Evolutionary conservation across 2,329 filamentous ascomycete genomes (phyloP).

Genomic region (Aspergillus ochraceoroseus): DNA sequence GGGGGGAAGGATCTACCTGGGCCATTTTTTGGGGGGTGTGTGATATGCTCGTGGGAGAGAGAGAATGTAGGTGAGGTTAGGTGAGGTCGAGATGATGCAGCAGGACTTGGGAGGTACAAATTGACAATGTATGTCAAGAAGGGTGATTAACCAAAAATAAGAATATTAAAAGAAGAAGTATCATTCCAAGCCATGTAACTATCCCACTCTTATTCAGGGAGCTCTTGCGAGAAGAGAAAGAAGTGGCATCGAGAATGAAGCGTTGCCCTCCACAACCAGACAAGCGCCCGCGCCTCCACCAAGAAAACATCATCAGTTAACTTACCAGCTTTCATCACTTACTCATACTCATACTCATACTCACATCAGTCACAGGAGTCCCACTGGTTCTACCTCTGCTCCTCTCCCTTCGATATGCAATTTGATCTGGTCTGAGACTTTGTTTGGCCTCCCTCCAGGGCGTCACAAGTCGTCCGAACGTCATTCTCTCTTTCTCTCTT

Average conservation of each 20-base stretch:
- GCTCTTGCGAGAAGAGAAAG: no score
- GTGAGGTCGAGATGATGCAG: constrained; percentile 2
- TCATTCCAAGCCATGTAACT: no score
- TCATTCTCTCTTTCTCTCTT: constrained; percentile 23
- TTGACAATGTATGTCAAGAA: no score
- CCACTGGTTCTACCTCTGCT: constrained; percentile 9
- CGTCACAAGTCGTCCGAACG: constrained; percentile 23
- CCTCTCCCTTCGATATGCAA: constrained; percentile 21
- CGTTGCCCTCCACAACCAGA: constrained; percentile 33
- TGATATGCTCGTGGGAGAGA: no score
- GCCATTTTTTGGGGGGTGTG: constrained; percentile 18
- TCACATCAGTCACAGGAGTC: constrained; percentile 4
- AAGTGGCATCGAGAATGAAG: constrained; percentile 10
- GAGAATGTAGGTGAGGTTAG: background rate
- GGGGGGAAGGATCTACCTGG: constrained; percentile 14
- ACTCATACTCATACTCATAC: no score
- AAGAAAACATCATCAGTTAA: constrained; percentile 6
- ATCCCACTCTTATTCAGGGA: no score
- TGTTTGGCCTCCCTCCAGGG: constrained; percentile 21
- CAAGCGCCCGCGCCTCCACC: constrained; percentile 23
- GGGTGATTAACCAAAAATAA: no score
- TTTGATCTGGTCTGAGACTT: constrained; percentile 20
- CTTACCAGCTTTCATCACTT: constrained; percentile 14
- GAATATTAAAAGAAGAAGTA: no score
- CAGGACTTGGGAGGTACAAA: constrained; percentile 1